phyloP scores from a whole-genome alignment of 2,329 filamentous ascomycete genomes.

The Diaporthe velutina region DNA sequence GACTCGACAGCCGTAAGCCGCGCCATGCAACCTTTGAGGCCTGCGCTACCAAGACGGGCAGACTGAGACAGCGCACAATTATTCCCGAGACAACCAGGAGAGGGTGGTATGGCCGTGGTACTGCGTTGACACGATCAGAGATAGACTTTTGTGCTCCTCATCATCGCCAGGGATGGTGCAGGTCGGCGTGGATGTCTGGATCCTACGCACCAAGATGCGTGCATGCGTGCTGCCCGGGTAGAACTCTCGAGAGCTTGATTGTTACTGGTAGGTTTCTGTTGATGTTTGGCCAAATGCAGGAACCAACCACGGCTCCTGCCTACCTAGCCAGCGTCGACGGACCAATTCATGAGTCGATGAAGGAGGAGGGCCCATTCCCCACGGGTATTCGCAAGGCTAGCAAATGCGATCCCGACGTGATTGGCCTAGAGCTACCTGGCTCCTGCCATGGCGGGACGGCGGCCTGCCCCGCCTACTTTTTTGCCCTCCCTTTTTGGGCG shows the following conservation, averaged over 20 bases:
- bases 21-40: background rate
- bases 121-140: background rate
- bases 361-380: background rate
- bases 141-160: slow-evolving; percentile 22
- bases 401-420: slow-evolving; percentile 25
- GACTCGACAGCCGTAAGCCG: background rate
- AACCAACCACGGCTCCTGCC: background rate
- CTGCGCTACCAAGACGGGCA: background rate
- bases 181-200: background rate
- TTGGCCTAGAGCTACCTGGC: slow-evolving; percentile 3
- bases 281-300: too few species aligned
- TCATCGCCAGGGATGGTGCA: slow-evolving; percentile 10
- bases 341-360: background rate
- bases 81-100: slow-evolving; percentile 22
- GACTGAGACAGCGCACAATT: slow-evolving; percentile 16
- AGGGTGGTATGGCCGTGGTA: slow-evolving; percentile 1
- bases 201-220: too few species aligned
- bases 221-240: background rate
- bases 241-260: background rate
- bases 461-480: slow-evolving; percentile 28
- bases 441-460: slow-evolving; percentile 27
- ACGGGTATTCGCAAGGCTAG: slow-evolving; percentile 9
- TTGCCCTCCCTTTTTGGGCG: slow-evolving; percentile 23
- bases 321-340: background rate
- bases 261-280: background rate